Evolutionary conservation across 768 basidiomycete genomes (phyloP).

Genomic region (Galerina sulciceps): DNA sequence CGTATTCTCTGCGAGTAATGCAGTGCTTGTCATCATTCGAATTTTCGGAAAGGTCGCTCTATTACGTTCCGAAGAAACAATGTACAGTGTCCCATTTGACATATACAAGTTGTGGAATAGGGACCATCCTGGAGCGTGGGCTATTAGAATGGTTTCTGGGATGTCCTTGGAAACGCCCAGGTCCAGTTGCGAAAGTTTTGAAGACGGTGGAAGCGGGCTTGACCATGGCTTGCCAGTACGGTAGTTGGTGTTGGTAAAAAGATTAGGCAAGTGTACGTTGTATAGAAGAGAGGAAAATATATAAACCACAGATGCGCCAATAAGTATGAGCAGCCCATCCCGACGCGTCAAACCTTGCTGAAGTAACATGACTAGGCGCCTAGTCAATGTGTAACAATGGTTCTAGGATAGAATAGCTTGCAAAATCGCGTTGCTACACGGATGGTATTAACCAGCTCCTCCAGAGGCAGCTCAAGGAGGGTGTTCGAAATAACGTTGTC

Average conservation of each 20-base stretch:
- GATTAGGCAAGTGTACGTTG: conserved; percentile 1
- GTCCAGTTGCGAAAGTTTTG: not conserved
- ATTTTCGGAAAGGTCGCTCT: conserved; percentile 41
- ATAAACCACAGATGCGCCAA: conserved; percentile 23
- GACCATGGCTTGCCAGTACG: not conserved
- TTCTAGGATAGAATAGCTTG: too few species aligned
- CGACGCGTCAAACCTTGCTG: conserved; percentile 12
- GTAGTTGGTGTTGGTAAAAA: not conserved
- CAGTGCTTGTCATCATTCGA: conserved; percentile 70
- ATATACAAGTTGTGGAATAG: conserved; percentile 84
- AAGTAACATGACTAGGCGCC: not conserved
- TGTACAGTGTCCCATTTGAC: conserved; percentile 79
- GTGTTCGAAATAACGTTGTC: too few species aligned
- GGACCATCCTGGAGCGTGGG: conserved; percentile 85
- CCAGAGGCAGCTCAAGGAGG: too few species aligned
- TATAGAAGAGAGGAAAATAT: conserved; percentile 14
- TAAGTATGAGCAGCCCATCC: conserved; percentile 18
- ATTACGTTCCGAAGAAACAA: conserved; percentile 44
- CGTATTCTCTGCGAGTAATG: conserved; percentile 57
- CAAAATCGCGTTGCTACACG: too few species aligned
- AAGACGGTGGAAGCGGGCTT: not conserved
- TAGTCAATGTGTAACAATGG: too few species aligned
- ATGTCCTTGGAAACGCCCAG: conserved; percentile 21
- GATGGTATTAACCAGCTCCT: too few species aligned
- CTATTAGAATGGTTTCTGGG: conserved; percentile 56